Conservation (phyloP, 2,329 filamentous ascomycete species). For the Ascochyta koolunga region DNA sequence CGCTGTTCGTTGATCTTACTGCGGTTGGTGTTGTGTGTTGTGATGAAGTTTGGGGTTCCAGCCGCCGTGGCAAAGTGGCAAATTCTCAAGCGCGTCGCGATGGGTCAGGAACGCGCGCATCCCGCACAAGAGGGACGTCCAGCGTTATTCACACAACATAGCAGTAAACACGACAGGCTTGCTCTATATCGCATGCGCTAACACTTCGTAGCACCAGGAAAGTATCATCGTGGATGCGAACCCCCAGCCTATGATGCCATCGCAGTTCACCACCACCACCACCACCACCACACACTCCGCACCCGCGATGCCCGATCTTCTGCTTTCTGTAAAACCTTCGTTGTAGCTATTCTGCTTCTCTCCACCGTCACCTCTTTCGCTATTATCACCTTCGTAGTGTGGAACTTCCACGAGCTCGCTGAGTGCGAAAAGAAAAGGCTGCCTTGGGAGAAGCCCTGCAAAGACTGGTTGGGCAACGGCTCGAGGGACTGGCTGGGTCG, state of each 20-base stretch:
- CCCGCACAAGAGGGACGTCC: neutral
- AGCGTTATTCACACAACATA: conserved; percentile 4
- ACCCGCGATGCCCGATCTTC: conserved; percentile 12
- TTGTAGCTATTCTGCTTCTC: conserved; percentile 19
- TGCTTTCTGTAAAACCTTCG: conserved; percentile 21
- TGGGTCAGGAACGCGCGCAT: neutral
- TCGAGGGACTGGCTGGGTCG: conserved; percentile 27
- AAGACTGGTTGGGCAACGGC: conserved; percentile 31
- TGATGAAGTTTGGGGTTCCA: neutral
- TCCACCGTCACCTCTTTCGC: conserved; percentile 23
- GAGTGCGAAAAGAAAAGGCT: conserved; percentile 31
- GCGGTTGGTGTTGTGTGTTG: neutral
- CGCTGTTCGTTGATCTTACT: neutral
- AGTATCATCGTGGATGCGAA: conserved; percentile 19
- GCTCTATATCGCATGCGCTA: neutral
- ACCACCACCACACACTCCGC: conserved; percentile 23
- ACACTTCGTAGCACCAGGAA: conserved; percentile 4
- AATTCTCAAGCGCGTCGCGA: neutral
- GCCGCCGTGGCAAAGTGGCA: neutral
- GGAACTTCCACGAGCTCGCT: conserved; percentile 33
- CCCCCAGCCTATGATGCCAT: conserved; percentile 30
- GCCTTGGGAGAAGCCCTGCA: conserved; percentile 33
- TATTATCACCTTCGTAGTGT: conserved; percentile 26
- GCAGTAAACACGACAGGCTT: neutral
- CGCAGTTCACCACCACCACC: conserved; percentile 21